Evolutionary conservation across 371 early-diverging fungal genomes (phyloP).

Genomic region (Rhizopus microsporus): DNA sequence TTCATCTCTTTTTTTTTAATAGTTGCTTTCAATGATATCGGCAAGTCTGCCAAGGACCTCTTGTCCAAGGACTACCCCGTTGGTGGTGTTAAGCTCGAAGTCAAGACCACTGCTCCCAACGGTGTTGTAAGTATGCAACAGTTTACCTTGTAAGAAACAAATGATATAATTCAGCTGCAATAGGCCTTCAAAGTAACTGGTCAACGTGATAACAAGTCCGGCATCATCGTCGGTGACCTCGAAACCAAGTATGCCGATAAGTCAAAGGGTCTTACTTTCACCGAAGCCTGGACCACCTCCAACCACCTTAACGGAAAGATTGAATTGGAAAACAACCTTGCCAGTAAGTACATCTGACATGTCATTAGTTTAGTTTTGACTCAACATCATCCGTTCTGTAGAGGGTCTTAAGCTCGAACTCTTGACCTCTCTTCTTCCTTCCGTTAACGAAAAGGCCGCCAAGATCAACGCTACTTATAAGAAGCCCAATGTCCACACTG

Average conservation of each 20-base stretch:
- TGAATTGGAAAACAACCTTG: conserved; percentile 92
- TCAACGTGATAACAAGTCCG: conserved; percentile 91
- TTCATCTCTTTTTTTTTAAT: neutral
- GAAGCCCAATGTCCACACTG: conserved; percentile 52
- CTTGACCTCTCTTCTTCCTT: conserved; percentile 47
- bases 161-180: neutral
- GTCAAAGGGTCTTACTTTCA: conserved; percentile 90
- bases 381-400: conserved; percentile 2
- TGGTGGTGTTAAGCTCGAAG: conserved; percentile 93
- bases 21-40: conserved; percentile 89
- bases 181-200: conserved; percentile 96
- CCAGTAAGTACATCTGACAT: conserved; percentile 61
- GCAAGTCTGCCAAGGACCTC: conserved; percentile 94
- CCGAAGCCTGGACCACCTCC: conserved; percentile 93
- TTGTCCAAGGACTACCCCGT: conserved; percentile 96
- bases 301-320: conserved; percentile 91
- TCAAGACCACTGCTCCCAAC: conserved; percentile 92
- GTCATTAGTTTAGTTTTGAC: neutral
- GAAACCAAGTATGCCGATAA: conserved; percentile 96
- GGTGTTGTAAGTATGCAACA: conserved; percentile 78
- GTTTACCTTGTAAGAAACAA: neutral
- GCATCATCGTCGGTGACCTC: conserved; percentile 92
- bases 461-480: conserved; percentile 50
- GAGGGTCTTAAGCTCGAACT: conserved; percentile 56
- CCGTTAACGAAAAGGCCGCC: conserved; percentile 50